Percentiles rank a stretch among this genome's conserved stretches.
These are phyloP conservation scores for Trichoderma orchidacearum DNA, from an alignment of 495 filamentous ascomycete genomes.

Conservation along the genomic window DNA sequence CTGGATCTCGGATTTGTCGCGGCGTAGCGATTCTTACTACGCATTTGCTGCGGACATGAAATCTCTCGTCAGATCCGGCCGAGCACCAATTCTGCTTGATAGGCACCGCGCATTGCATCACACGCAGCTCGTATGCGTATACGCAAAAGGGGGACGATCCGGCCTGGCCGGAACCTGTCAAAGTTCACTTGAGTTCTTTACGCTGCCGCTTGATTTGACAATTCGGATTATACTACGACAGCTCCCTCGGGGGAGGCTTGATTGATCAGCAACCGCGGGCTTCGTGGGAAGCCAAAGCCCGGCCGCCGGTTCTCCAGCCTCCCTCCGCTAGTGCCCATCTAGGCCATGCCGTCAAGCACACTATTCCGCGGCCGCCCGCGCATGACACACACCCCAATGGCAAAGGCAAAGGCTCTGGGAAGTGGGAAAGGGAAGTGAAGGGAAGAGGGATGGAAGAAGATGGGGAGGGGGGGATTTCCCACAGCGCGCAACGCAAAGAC, in stretches of 20 bases:
- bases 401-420: not conserved
- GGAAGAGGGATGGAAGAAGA: not conserved
- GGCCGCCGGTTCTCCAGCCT: not conserved
- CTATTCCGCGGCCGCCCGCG: not conserved
- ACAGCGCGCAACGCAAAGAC: too few species aligned
- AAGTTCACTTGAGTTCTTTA: not conserved
- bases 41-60: not conserved
- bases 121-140: too few species aligned
- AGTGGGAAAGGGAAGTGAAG: not conserved
- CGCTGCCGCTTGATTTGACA: not conserved
- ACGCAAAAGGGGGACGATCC: not conserved
- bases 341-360: not conserved
- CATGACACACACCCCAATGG: conserved; percentile 1
- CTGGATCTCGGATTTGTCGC: not conserved
- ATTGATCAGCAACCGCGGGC: not conserved
- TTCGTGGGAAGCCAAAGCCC: not conserved
- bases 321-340: not conserved
- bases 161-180: not conserved
- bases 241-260: not conserved
- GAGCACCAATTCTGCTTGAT: not conserved
- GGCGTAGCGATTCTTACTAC: not conserved
- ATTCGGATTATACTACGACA: not conserved
- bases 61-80: not conserved
- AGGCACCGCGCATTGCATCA: not conserved
- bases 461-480: not conserved